Base-by-base conservation (phyloP, 768 basidiomycete genomes). In the Paxillus rubicundulus region DNA sequence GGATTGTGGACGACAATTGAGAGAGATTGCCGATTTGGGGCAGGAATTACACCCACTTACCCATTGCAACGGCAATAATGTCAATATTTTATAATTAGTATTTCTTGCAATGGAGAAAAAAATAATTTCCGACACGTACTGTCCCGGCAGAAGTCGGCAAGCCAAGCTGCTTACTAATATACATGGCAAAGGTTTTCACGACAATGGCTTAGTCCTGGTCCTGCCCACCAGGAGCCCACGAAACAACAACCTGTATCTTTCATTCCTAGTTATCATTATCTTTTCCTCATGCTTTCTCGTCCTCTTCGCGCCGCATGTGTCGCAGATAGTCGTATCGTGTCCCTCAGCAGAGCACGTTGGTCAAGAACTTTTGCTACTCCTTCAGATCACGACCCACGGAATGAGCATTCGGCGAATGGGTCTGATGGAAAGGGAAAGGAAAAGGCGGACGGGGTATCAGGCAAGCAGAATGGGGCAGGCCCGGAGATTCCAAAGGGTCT, bases 401-500 rank as follows among this genome's bases (percentile, higher is more conserved):
- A 66, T 58, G 70, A 73, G 56, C 57, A 66, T 33, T 50, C 63
- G n/a, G 47, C 55, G 42, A 42, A 55, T 8, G 50, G 24, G 21
- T 43, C 63, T 53, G 56, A 47, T 45, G 33, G n/a, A 50, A 72
- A 75, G 53, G 65, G 67, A 52, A 66, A 66, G 41, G 67, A 65
- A 59, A 71, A 68, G 40, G 67, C 71, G 50, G 65, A 68, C 39
- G 61, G 70, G 27, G 67, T 70, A 14, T 65, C 55, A 50, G 74
- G 75, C 58, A 64, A 69, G 59, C 60, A 61, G 44, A 42, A 47
- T 18, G 68, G 61, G 12, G 38, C 55, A 1, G 50, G 56, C 32
- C 69, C 73, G 41, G 77, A 81, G 47, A 62, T 85, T 38, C 81
- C 86, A 38, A 86, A 82, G 61, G 84, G 76, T 24, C 78, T 90